Evolutionary conservation across 495 filamentous ascomycete species (phyloP).

Genomic region (Neurospora hispaniola): DNA sequence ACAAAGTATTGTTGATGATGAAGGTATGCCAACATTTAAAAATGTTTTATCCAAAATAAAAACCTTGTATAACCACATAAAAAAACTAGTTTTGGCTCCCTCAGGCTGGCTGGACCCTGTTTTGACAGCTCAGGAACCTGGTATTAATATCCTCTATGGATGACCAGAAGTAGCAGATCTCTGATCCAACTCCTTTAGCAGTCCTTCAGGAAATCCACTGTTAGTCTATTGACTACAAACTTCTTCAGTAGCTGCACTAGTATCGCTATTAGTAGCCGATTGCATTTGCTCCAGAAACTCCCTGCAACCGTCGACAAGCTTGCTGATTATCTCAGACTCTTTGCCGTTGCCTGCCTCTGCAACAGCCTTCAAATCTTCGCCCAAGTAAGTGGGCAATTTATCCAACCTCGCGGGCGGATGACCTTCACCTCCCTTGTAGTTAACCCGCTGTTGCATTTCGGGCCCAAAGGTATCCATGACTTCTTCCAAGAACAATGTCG

Average conservation of each 20-base stretch:
- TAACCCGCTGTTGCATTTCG: background rate
- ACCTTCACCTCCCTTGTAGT: background rate
- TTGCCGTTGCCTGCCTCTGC: background rate
- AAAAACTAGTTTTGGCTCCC: no score
- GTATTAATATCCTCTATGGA: no score
- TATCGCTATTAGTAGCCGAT: background rate
- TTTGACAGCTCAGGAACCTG: no score
- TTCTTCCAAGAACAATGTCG: slow-evolving; percentile 1
- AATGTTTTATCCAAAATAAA: no score
- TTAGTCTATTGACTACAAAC: background rate
- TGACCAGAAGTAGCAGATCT: no score
- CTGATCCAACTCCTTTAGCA: no score
- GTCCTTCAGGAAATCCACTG: background rate
- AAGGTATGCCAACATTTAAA: no score
- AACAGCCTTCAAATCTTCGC: background rate
- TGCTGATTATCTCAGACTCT: background rate
- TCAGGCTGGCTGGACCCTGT: no score
- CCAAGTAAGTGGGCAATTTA: background rate
- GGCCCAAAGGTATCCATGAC: background rate
- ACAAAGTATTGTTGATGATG: no score
- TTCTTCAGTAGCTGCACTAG: background rate
- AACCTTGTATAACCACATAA: no score
- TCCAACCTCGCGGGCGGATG: background rate
- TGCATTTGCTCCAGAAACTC: background rate
- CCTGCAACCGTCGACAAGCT: background rate